phyloP scores from a whole-genome alignment of 768 basidiomycete species.

The Mycena epipterygia region DNA sequence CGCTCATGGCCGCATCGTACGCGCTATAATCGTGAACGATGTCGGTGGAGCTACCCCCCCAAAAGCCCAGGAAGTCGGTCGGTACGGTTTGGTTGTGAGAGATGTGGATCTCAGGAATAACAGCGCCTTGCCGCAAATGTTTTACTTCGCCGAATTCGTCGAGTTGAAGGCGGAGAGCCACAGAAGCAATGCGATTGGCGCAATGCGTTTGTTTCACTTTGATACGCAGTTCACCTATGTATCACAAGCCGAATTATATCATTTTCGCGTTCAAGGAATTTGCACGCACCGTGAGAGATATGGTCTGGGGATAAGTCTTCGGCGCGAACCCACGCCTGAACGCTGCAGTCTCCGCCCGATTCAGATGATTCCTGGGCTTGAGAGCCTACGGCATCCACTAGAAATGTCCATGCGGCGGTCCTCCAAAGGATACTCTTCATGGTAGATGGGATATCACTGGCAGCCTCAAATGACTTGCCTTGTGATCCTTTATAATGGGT shows the following conservation, averaged over 20 bases:
- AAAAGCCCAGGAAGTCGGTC: neutral
- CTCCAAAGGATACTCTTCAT: neutral
- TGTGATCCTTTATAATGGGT: no score
- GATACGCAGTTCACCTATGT: slow-evolving; percentile 25
- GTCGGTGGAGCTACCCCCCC: neutral
- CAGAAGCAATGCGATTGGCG: slow-evolving; percentile 7
- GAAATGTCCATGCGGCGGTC: neutral
- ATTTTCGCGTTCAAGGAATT: neutral
- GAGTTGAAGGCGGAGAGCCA: slow-evolving; percentile 19
- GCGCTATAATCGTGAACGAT: slow-evolving; percentile 2
- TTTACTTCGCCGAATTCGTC: slow-evolving; percentile 22
- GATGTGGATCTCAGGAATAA: slow-evolving; percentile 10
- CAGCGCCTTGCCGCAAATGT: slow-evolving; percentile 7
- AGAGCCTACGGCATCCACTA: neutral
- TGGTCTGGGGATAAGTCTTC: slow-evolving; percentile 2
- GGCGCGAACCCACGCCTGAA: slow-evolving; percentile 14
- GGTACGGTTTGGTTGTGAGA: slow-evolving; percentile 12
- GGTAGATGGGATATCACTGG: no score
- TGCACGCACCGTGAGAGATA: slow-evolving; percentile 3
- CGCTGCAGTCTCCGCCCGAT: neutral
- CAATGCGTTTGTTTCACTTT: slow-evolving; percentile 11
- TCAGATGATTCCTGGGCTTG: neutral
- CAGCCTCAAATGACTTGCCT: no score
- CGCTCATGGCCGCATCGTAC: slow-evolving; percentile 8
- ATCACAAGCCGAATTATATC: neutral